Base-by-base conservation (phyloP, 495 filamentous ascomycete genomes). In the Clohesyomyces aquaticus region DNA sequence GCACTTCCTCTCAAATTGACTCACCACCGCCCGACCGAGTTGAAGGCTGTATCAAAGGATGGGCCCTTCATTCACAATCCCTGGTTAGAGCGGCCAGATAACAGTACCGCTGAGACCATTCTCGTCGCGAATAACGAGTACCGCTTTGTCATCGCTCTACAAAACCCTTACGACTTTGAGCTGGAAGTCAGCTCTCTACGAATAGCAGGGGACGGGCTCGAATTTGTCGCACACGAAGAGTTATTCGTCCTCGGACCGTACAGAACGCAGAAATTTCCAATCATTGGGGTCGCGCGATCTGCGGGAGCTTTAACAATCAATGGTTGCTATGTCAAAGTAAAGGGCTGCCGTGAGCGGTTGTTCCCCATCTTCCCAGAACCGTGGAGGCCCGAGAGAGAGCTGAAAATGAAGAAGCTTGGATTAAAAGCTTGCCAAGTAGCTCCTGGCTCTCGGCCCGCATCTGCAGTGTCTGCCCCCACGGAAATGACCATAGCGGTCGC, bases 41-140 rank as follows among this genome's bases (percentile, higher is more conserved):
- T 96, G 3, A 66, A 58, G 21, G 19, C 26, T 3, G 25, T 26
- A 1, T 54, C 59, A 10, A 67, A 82, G 82, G 47, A 90, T 86
- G 55, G 90, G 89, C 93, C 93, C 1, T 96, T 98, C 68, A 87
- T 98, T 46, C 94, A 96, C 65, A 96, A 96, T 68, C 89, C 93
- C 0, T 96, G 95, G 65, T 71, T 88, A 45, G 91, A 91, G 73
- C 78, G 84, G 54, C 79, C 82, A 1, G 85, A 85, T 55, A 73
- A 78, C 9, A 80, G 77, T 45, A 75, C 79, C 18, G 76, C 83
- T 12, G 88, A 94, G 62, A 78, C 79, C 61, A 78, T 91, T 14
- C 78, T 96, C 48, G 86, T 96, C 59, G 84, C 90, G 3, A 86
- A 86, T 26, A 93, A 98, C 72, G 74, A 80, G 65, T 86, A 88